Percentiles rank a stretch among this genome's conserved stretches.
Evolutionary conservation across 2,329 filamentous ascomycete genomes (phyloP).

Genomic region (Pseudocercospora macadamiae): DNA sequence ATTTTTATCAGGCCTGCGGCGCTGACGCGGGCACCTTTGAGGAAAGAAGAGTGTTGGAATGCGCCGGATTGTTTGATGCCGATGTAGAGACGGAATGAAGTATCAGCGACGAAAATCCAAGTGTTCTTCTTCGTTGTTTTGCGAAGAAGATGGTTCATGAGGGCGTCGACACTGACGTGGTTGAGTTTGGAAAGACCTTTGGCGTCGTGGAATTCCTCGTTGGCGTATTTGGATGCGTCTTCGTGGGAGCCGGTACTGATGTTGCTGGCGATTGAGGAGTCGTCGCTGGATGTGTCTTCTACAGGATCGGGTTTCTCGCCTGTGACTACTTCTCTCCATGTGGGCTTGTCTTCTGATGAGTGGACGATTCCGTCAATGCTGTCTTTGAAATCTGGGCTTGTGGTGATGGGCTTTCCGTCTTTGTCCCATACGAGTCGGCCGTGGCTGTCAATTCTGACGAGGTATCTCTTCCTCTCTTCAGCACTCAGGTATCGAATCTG

Average conservation of each 20-base stretch:
- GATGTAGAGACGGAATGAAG: constrained; percentile 80
- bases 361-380: constrained; percentile 67
- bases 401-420: constrained; percentile 76
- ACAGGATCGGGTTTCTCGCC: constrained; percentile 33
- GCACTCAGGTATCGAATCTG: constrained; percentile 80
- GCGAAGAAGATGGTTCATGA: constrained; percentile 77
- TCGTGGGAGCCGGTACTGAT: constrained; percentile 59
- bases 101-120: constrained; percentile 93
- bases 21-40: constrained; percentile 78
- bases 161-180: constrained; percentile 70
- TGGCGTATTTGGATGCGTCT: constrained; percentile 66
- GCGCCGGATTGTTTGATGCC: constrained; percentile 87
- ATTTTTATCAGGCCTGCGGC: constrained; percentile 85
- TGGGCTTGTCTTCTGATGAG: constrained; percentile 47
- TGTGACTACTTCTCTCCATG: constrained; percentile 43
- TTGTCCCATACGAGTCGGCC: constrained; percentile 87
- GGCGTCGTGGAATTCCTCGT: constrained; percentile 63
- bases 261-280: constrained; percentile 37
- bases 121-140: constrained; percentile 82
- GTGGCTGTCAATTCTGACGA: constrained; percentile 73
- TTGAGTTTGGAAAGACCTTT: constrained; percentile 64
- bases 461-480: constrained; percentile 79
- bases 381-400: constrained; percentile 74
- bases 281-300: constrained; percentile 22
- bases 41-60: constrained; percentile 89